A percentile compares a stretch with the other conserved stretches of the same genome.
Evolutionary conservation across 768 basidiomycete species (phyloP).

Genomic region (Cubamyces sp.): DNA sequence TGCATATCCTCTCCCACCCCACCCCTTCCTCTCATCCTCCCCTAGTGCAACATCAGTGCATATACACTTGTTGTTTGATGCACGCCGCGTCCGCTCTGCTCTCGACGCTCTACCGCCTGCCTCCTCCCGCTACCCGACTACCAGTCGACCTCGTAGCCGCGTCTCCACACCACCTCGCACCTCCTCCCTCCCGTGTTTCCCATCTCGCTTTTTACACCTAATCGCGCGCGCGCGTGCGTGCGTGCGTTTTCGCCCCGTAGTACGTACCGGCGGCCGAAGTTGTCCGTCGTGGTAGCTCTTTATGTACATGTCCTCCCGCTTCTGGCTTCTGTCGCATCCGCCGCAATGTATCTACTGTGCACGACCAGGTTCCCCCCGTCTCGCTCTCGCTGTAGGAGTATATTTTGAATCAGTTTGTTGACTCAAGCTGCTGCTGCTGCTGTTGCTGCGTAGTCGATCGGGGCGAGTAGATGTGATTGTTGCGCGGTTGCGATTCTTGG

Average conservation of each 20-base stretch:
- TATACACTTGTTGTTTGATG: not conserved
- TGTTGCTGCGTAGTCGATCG: too few species aligned
- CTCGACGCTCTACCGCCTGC: not conserved
- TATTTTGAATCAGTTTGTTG: too few species aligned
- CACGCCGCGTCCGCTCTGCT: not conserved
- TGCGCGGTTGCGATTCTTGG: too few species aligned
- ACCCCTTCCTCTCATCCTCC: not conserved
- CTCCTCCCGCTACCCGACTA: not conserved
- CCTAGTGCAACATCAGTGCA: not conserved
- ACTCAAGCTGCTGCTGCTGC: not conserved
- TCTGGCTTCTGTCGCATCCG: conserved; percentile 8
- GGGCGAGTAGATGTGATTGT: too few species aligned
- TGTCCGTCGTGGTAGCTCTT: conserved; percentile 3
- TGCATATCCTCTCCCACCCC: not conserved
- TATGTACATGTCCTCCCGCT: conserved; percentile 11
- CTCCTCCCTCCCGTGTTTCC: not conserved
- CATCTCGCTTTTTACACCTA: not conserved
- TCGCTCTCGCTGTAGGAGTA: conserved; percentile 3
- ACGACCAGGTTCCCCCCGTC: not conserved
- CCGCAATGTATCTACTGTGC: conserved; percentile 18
- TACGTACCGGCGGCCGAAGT: not conserved
- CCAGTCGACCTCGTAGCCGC: conserved; percentile 3
- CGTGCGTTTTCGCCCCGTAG: not conserved
- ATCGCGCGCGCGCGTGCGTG: not conserved
- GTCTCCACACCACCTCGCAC: too few species aligned